These are phyloP conservation scores for Penicillium goetzii DNA, from an alignment of 495 filamentous ascomycete species.

Conservation along the genomic window DNA sequence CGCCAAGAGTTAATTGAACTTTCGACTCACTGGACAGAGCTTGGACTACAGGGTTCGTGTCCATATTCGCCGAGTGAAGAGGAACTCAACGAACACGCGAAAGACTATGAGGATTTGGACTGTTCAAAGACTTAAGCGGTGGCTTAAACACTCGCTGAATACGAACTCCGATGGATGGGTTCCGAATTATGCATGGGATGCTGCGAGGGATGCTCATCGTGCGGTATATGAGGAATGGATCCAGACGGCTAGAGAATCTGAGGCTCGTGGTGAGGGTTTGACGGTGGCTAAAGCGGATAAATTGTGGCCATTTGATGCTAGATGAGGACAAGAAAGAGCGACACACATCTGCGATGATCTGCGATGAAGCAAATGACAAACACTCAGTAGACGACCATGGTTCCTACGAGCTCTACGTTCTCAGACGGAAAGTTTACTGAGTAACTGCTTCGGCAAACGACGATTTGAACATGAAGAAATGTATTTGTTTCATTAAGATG, in stretches of 20 bases:
- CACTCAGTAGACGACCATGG: no score
- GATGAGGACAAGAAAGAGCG: neutral
- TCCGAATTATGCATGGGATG: conserved; percentile 40
- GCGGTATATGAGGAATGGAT: conserved; percentile 39
- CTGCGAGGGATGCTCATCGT: conserved; percentile 36
- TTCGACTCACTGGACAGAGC: neutral
- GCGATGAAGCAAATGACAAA: no score
- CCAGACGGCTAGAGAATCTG: conserved; percentile 35
- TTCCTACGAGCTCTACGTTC: no score
- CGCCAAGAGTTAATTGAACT: neutral
- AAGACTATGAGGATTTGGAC: conserved; percentile 43
- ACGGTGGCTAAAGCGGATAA: conserved; percentile 36
- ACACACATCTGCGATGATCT: no score
- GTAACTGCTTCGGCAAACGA: neutral
- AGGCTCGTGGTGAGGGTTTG: conserved; percentile 29
- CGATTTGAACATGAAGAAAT: conserved; percentile 27
- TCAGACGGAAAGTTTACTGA: no score
- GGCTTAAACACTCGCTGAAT: conserved; percentile 28
- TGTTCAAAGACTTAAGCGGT: conserved; percentile 37
- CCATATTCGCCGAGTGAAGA: conserved; percentile 36
- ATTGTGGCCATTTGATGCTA: conserved; percentile 22
- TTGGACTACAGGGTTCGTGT: conserved; percentile 29
- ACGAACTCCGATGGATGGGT: conserved; percentile 37
- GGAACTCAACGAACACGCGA: conserved; percentile 36
- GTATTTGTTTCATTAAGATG: conserved; percentile 38